A percentile compares a stretch with the other conserved stretches of the same genome.
Evolutionary conservation across 192 early-diverging fungal genomes (phyloP).

Genomic region (Coemansia sp.): DNA sequence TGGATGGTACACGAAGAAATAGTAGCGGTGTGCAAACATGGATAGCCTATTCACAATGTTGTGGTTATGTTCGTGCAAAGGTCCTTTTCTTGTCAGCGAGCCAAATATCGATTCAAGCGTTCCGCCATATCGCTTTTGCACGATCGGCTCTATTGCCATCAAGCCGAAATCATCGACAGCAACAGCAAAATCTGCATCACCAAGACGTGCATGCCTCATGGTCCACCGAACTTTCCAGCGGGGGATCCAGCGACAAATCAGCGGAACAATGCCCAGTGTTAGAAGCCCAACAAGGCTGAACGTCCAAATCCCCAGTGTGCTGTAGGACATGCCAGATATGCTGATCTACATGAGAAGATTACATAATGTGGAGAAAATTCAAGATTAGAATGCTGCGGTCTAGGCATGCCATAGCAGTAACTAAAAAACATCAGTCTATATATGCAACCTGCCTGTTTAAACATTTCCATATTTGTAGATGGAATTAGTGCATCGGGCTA

Average conservation of each 20-base stretch:
- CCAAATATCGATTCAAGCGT: conserved; percentile 70
- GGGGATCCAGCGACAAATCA: conserved; percentile 87
- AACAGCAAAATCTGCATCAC: conserved; percentile 70
- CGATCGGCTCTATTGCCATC: conserved; percentile 55
- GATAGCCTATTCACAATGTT: conserved; percentile 36
- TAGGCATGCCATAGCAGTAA: background rate
- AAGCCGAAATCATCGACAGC: conserved; percentile 72
- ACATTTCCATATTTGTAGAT: background rate
- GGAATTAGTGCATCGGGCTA: background rate
- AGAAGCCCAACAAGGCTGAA: conserved; percentile 68
- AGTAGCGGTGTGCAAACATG: conserved; percentile 54
- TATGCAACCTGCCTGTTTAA: background rate
- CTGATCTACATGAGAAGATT: conserved; percentile 23
- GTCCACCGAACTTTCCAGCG: conserved; percentile 70
- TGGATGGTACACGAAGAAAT: conserved; percentile 56
- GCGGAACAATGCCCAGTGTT: conserved; percentile 69
- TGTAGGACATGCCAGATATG: conserved; percentile 62
- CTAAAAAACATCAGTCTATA: background rate
- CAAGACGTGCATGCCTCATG: conserved; percentile 62
- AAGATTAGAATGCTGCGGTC: conserved; percentile 4
- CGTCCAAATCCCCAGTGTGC: conserved; percentile 50
- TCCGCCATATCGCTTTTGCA: conserved; percentile 63
- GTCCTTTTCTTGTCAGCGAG: conserved; percentile 36
- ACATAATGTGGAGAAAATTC: conserved; percentile 25
- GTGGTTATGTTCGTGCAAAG: conserved; percentile 33